Evolutionary conservation across 352 stramenopile genomes (phyloP).

Genomic region (Phytopythium cucurbitacearum): DNA sequence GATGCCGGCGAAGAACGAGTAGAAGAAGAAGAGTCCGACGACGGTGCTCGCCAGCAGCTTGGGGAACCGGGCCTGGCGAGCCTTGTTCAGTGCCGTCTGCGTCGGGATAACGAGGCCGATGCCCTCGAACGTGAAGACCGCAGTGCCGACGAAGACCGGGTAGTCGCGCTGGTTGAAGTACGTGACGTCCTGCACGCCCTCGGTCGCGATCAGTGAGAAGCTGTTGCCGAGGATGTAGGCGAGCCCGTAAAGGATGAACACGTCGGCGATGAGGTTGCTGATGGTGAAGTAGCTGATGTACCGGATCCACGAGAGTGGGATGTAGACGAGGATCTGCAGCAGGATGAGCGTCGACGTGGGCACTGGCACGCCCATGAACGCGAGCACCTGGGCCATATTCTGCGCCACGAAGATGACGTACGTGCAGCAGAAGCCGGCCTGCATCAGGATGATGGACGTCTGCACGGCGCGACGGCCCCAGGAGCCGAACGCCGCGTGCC

Average conservation of each 20-base stretch:
- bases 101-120: slow-evolving; percentile 79
- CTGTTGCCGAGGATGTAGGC: slow-evolving; percentile 73
- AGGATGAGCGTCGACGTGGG: slow-evolving; percentile 59
- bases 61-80: slow-evolving; percentile 63
- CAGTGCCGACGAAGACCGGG: slow-evolving; percentile 73
- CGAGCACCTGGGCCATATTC: slow-evolving; percentile 70
- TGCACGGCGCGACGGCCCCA: slow-evolving; percentile 75
- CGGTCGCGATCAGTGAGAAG: slow-evolving; percentile 46
- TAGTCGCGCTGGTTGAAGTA: slow-evolving; percentile 76
- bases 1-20: slow-evolving; percentile 74
- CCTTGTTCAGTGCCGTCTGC: slow-evolving; percentile 56
- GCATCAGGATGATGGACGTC: slow-evolving; percentile 81
- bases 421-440: slow-evolving; percentile 80
- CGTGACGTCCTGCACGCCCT: slow-evolving; percentile 45
- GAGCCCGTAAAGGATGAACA: slow-evolving; percentile 82
- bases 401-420: slow-evolving; percentile 84
- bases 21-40: slow-evolving; percentile 70
- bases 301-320: slow-evolving; percentile 78
- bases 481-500: slow-evolving; percentile 55
- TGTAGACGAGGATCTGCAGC: slow-evolving; percentile 69
- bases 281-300: slow-evolving; percentile 87
- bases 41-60: slow-evolving; percentile 56
- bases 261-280: slow-evolving; percentile 78
- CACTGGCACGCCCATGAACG: slow-evolving; percentile 38
- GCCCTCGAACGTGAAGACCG: slow-evolving; percentile 79